phyloP scores from a whole-genome alignment of 2,329 filamentous ascomycete genomes.

The Beauveria sp. region DNA sequence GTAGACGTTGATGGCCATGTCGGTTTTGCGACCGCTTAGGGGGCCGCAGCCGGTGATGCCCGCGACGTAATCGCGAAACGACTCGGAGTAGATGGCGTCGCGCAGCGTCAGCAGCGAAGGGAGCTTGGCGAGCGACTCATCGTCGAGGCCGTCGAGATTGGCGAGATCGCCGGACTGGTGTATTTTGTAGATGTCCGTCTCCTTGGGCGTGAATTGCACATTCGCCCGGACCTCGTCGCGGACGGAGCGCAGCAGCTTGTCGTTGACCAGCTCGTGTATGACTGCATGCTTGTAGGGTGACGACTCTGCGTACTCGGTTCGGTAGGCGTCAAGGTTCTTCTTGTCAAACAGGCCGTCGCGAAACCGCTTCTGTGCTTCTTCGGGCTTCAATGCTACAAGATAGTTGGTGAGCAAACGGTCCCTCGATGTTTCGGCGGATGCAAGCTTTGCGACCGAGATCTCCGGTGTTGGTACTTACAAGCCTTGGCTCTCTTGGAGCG shows the following conservation, averaged over 20 bases:
- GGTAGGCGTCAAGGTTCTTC: slow-evolving; percentile 50
- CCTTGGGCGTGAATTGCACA: slow-evolving; percentile 93
- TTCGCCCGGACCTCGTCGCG: slow-evolving; percentile 83
- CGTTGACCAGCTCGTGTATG: slow-evolving; percentile 72
- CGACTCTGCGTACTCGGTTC: slow-evolving; percentile 54
- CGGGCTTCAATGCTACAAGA: slow-evolving; percentile 34
- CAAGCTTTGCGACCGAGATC: neutral
- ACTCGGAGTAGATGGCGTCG: slow-evolving; percentile 84
- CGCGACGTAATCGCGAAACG: slow-evolving; percentile 84
- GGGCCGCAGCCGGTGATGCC: slow-evolving; percentile 79
- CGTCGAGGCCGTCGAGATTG: slow-evolving; percentile 89
- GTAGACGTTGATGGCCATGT: slow-evolving; percentile 99
- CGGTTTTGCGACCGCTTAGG: slow-evolving; percentile 87
- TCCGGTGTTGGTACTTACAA: neutral
- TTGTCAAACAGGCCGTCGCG: slow-evolving; percentile 58
- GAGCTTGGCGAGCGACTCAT: slow-evolving; percentile 74
- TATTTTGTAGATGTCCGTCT: slow-evolving; percentile 99
- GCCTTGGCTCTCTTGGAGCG: slow-evolving; percentile 2
- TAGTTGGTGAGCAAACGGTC: neutral
- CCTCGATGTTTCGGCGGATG: neutral
- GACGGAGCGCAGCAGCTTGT: slow-evolving; percentile 74
- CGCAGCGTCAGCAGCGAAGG: slow-evolving; percentile 88
- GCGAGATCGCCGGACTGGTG: slow-evolving; percentile 97
- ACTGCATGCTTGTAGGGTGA: slow-evolving; percentile 86
- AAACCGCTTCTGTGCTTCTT: slow-evolving; percentile 52